Conservation (phyloP, 2,329 filamentous ascomycete genomes). For the Acrocalymma vagum region DNA sequence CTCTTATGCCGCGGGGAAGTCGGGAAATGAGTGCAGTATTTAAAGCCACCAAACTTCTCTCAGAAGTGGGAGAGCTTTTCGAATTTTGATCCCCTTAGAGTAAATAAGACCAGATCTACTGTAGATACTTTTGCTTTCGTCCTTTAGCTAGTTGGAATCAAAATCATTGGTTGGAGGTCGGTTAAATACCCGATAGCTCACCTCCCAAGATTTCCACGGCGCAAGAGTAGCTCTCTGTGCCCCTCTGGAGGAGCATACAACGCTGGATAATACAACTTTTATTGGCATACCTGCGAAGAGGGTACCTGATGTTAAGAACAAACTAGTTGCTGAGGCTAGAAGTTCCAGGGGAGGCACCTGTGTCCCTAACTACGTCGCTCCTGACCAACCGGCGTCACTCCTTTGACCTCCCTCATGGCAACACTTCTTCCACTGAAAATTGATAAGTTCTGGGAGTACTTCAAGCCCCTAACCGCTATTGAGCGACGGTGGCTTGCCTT, state of each 20-base stretch:
- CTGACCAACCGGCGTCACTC: conserved; percentile 1
- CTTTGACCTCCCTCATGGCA: conserved; percentile 1
- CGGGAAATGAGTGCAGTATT: neutral
- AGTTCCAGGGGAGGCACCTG: no score
- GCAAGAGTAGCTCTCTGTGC: no score
- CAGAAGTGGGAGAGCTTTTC: no score
- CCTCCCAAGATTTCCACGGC: no score
- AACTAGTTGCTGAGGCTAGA: no score
- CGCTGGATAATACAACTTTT: neutral
- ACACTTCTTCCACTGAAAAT: neutral
- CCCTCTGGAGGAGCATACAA: no score
- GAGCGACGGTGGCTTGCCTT: conserved; percentile 33
- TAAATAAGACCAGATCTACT: conserved; percentile 11
- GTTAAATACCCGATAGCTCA: no score
- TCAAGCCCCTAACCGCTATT: conserved; percentile 17
- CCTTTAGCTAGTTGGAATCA: conserved; percentile 6
- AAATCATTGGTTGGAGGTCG: no score
- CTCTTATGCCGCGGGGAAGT: neutral
- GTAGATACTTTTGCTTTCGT: conserved; percentile 13
- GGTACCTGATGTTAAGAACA: no score
- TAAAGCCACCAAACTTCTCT: neutral
- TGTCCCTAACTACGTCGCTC: no score
- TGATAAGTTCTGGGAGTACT: conserved; percentile 6
- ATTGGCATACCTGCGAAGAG: neutral
- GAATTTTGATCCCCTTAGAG: conserved; percentile 5